Conservation (phyloP, 306 rosid species). For the Parietaria judaica region DNA sequence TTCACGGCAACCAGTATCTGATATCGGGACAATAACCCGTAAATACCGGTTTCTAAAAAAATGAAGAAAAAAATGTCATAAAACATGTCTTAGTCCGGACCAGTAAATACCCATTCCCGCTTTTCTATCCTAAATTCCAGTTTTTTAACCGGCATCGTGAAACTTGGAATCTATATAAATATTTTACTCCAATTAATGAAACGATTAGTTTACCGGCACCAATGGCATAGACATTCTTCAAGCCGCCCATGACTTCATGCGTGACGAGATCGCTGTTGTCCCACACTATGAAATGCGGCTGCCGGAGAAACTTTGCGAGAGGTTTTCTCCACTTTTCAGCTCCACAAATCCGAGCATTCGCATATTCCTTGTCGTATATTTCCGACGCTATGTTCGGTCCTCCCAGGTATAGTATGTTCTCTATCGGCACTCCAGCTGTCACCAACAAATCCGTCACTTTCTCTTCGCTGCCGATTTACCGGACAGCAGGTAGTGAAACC, state of each 20-base stretch:
- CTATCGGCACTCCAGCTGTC: slow-evolving; percentile 73
- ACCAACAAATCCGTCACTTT: slow-evolving; percentile 3
- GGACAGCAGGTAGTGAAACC: not conserved
- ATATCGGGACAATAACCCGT: too few relatives aligned
- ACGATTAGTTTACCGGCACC: slow-evolving; percentile 59
- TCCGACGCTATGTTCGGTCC: slow-evolving; percentile 96
- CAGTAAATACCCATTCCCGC: too few relatives aligned
- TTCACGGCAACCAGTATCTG: too few relatives aligned
- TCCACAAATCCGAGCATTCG: slow-evolving; percentile 96
- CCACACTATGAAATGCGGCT: slow-evolving; percentile 87
- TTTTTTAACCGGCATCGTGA: too few relatives aligned
- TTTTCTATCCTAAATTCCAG: too few relatives aligned
- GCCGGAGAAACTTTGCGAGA: slow-evolving; percentile 75
- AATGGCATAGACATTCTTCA: slow-evolving; percentile 92
- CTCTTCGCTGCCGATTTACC: too few relatives aligned
- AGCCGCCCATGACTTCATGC: slow-evolving; percentile 98
- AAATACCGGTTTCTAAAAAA: too few relatives aligned
- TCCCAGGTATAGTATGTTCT: slow-evolving; percentile 88
- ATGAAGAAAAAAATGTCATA: too few relatives aligned
- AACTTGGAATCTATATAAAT: too few relatives aligned
- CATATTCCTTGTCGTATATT: slow-evolving; percentile 86
- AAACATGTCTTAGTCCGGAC: too few relatives aligned
- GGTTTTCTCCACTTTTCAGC: slow-evolving; percentile 92
- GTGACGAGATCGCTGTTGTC: slow-evolving; percentile 91
- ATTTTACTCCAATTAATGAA: too few relatives aligned